Evolutionary conservation across 2,329 filamentous ascomycete genomes (phyloP).

Genomic region (Fusarium longipes): DNA sequence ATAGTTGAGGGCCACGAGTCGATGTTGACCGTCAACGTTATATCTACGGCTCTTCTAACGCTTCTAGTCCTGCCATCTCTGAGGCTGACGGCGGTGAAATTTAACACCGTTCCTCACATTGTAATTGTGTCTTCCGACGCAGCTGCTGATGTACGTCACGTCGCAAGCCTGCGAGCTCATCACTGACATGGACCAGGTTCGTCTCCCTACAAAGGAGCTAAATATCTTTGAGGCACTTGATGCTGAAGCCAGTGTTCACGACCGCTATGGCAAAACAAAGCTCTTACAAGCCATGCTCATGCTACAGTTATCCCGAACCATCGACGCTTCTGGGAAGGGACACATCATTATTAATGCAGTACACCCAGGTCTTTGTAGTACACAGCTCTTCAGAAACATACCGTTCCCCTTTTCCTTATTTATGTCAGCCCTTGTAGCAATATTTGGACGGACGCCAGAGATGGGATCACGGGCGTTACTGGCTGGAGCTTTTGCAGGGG

Average conservation of each 20-base stretch:
- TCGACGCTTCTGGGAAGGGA: conserved; percentile 47
- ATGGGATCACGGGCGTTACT: conserved; percentile 55
- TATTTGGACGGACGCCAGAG: conserved; percentile 54
- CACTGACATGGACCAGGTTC: conserved; percentile 39
- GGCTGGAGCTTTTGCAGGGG: conserved; percentile 51
- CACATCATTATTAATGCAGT: conserved; percentile 54
- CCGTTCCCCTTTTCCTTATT: conserved; percentile 47
- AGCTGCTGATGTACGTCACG: conserved; percentile 30
- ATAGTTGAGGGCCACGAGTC: conserved; percentile 56
- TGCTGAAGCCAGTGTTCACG: conserved; percentile 24
- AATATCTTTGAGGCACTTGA: conserved; percentile 52
- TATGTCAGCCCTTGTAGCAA: conserved; percentile 15
- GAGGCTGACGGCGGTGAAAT: conserved; percentile 49
- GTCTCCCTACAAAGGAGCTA: conserved; percentile 49
- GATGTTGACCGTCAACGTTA: conserved; percentile 59
- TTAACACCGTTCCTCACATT: conserved; percentile 52
- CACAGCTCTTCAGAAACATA: conserved; percentile 52
- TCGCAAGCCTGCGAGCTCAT: no score
- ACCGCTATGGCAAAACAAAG: conserved; percentile 49
- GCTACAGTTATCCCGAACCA: conserved; percentile 50
- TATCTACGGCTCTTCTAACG: conserved; percentile 59
- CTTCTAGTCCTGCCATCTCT: conserved; percentile 58
- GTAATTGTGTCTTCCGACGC: conserved; percentile 55
- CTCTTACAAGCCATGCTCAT: conserved; percentile 48
- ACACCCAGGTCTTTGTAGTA: conserved; percentile 56